Evolutionary conservation across 176 grass and related monocot genomes (phyloP).

Genomic region (Hordeum vulgare): DNA sequence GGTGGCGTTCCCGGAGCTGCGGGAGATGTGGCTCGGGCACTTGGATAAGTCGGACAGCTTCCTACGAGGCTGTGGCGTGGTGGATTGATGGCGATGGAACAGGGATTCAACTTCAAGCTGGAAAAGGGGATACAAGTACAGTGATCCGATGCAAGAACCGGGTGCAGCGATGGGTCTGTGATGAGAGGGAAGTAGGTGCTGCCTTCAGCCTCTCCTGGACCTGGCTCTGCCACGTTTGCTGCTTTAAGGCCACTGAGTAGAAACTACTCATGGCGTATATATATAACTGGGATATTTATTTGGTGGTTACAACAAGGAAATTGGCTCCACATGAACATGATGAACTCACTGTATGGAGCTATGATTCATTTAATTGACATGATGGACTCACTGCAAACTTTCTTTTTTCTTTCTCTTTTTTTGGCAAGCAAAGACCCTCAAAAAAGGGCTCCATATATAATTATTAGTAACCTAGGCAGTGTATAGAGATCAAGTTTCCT

Average conservation of each 20-base stretch:
- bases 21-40: slow-evolving; percentile 60
- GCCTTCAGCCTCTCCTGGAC: slow-evolving; percentile 87
- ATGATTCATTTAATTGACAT: neutral
- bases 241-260: neutral
- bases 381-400: no score
- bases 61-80: slow-evolving; percentile 57
- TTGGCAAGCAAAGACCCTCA: no score
- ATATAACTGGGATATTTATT: neutral
- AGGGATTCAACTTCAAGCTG: neutral
- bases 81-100: slow-evolving; percentile 15
- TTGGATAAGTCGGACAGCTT: slow-evolving; percentile 64
- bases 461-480: no score
- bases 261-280: slow-evolving; percentile 13
- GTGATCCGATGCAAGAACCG: slow-evolving; percentile 1
- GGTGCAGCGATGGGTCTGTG: slow-evolving; percentile 33
- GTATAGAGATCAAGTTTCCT: no score
- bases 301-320: neutral
- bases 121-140: neutral
- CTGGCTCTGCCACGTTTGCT: slow-evolving; percentile 16
- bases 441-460: no score
- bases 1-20: slow-evolving; percentile 50
- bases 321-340: neutral
- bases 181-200: slow-evolving; percentile 90
- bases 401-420: no score
- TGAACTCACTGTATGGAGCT: neutral